Percentiles rank a stretch among this genome's conserved stretches.
Evolutionary conservation across 2,329 filamentous ascomycete genomes (phyloP).

Genomic region (Neoascochyta sp.): DNA sequence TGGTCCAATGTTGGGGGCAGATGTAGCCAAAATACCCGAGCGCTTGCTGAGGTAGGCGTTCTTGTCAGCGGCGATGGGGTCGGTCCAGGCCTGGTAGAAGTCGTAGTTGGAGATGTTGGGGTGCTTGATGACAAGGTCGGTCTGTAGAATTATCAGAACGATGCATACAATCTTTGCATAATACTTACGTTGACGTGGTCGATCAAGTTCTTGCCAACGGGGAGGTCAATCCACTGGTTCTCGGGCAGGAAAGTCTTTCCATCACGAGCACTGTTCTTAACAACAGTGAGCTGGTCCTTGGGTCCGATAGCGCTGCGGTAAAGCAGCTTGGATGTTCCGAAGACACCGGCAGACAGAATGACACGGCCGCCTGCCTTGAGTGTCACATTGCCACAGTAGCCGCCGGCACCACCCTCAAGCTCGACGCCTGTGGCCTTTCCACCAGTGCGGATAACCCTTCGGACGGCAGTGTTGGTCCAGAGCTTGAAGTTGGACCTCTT

Average conservation of each 20-base stretch:
- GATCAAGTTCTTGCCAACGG: constrained; percentile 50
- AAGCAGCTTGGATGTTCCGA: constrained; percentile 67
- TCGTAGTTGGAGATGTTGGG: constrained; percentile 58
- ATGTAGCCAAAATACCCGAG: constrained; percentile 60
- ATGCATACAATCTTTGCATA: background rate
- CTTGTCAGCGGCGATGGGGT: constrained; percentile 41
- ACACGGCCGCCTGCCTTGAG: constrained; percentile 61
- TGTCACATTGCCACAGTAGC: constrained; percentile 58
- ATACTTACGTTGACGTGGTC: constrained; percentile 51
- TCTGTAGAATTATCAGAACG: constrained; percentile 19
- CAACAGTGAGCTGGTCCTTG: constrained; percentile 44
- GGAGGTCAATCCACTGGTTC: constrained; percentile 50
- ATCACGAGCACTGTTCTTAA: constrained; percentile 43
- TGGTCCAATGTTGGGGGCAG: constrained; percentile 63
- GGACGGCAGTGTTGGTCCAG: constrained; percentile 63
- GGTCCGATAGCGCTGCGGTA: constrained; percentile 68
- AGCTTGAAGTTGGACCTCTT: constrained; percentile 63
- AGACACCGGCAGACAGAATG: constrained; percentile 64
- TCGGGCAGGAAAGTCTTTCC: constrained; percentile 44
- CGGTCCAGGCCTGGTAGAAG: constrained; percentile 59
- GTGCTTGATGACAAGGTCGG: constrained; percentile 52
- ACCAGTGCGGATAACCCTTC: constrained; percentile 61
- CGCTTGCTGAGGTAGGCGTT: constrained; percentile 45
- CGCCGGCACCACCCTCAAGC: constrained; percentile 60
- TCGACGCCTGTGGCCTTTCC: constrained; percentile 65